Conservation (phyloP, 352 stramenopile genomes). For the Globisporangium rhizosaccharum region DNA sequence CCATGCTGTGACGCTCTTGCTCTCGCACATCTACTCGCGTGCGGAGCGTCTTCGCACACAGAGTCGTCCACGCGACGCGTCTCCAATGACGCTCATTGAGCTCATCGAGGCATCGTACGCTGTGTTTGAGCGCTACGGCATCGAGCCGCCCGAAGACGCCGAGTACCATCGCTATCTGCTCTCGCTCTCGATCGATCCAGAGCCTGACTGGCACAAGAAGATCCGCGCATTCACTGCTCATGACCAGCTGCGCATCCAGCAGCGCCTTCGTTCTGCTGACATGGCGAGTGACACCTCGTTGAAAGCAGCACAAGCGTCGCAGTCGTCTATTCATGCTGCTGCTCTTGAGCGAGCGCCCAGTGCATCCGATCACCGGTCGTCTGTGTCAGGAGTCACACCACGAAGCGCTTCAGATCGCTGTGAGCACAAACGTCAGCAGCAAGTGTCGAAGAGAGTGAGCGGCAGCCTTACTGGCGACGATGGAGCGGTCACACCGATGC, state of each 20-base stretch:
- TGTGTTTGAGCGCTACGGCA: constrained; percentile 46
- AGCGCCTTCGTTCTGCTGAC: constrained; percentile 7
- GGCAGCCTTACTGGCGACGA: too few relatives aligned
- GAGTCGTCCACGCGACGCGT: neutral
- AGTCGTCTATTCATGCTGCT: neutral
- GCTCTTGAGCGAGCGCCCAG: neutral
- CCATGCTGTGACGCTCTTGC: constrained; percentile 18
- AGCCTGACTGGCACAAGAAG: constrained; percentile 54
- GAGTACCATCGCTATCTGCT: constrained; percentile 53
- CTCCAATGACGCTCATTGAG: constrained; percentile 50
- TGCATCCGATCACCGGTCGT: neutral
- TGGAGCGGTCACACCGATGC: neutral
- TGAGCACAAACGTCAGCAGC: neutral
- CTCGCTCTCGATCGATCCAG: constrained; percentile 45
- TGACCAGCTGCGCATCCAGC: constrained; percentile 12
- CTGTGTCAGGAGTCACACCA: neutral
- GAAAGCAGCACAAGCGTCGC: neutral
- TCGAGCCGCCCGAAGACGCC: constrained; percentile 36
- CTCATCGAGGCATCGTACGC: constrained; percentile 50
- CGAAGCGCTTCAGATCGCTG: neutral
- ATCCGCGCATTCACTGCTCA: constrained; percentile 29
- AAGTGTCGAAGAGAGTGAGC: too few relatives aligned
- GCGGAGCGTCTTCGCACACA: constrained; percentile 21
- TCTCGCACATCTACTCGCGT: constrained; percentile 40
- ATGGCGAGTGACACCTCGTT: neutral